Base-by-base conservation (phyloP, 495 filamentous ascomycete species). In the Tuber microsphaerosporum region DNA sequence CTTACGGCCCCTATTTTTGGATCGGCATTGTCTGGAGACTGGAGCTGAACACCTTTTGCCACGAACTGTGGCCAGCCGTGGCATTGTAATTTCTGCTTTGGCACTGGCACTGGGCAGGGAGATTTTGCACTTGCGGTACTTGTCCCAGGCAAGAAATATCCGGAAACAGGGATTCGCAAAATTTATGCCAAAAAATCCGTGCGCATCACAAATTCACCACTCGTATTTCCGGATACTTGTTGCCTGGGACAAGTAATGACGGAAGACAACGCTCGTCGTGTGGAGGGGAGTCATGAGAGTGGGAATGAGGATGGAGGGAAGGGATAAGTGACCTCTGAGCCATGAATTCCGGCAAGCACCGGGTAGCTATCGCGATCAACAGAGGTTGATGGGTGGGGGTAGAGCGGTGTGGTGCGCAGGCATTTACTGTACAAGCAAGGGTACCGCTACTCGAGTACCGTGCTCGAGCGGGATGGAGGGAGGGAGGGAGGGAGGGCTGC, bases 361-460 rank as follows among this genome's bases (percentile, higher is more conserved):
- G 76, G 74, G 71, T 78, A 72, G 76, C 45, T 77, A 75, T 73
- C 70, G 72, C 72, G 75, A 78, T 45, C 70, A 75, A n/a, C 65
- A 51, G 69, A 51, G 44, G 51, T 22, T 70, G 5, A 61, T 51
- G 69, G 16, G 75, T 72, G 16, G 5, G 14, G 31, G 56, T n/a
- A 4, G 20, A 2, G 9, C 22, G 22, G 20, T 22, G 46, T 48
- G 48, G 48, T 56, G 22, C 7, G 10, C 26, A n/a, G 20, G 6
- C 26, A 56, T 56, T 56, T 22, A 56, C 48, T 56, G 2, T n/a
- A 9, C 19, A 20, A 48, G 46, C 20, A 43, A 43, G 42, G 42
- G 19, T 20, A 48, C 19, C 6, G 46, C 1, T 48, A 26, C 39
- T 41, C 39, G 22, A 22, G 26, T 7, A 41, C n/a, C n/a, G n/a